Conservation (phyloP, 108 stramenopile genomes). For the Fragilariopsis cylindrus region DNA sequence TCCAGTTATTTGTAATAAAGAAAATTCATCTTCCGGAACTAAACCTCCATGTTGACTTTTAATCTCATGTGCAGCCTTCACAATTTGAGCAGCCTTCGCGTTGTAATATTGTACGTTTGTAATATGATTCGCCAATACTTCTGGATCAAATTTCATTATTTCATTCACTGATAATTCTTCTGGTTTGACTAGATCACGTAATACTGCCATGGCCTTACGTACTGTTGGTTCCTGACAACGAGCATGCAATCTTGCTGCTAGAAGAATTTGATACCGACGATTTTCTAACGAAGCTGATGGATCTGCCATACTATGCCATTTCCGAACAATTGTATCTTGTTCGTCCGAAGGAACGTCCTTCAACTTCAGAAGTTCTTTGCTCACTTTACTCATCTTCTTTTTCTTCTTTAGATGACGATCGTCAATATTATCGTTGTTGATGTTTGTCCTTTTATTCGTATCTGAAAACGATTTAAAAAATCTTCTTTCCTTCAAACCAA, state of each 20-base stretch:
- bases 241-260: constrained; percentile 73
- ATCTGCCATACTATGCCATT: constrained; percentile 68
- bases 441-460: not conserved
- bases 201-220: constrained; percentile 49
- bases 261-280: constrained; percentile 58
- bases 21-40: constrained; percentile 64
- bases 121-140: constrained; percentile 48
- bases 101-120: constrained; percentile 64
- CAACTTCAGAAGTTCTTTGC: constrained; percentile 18
- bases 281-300: constrained; percentile 51
- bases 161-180: constrained; percentile 32
- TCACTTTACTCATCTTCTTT: constrained; percentile 15
- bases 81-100: constrained; percentile 66
- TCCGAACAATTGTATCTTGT: constrained; percentile 35
- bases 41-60: constrained; percentile 42
- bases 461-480: not conserved
- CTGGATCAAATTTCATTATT: constrained; percentile 43
- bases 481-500: not conserved
- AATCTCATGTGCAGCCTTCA: constrained; percentile 64
- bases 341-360: constrained; percentile 23
- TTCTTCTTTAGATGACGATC: constrained; percentile 6
- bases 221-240: constrained; percentile 64
- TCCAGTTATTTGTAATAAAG: constrained; percentile 53
- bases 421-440: not conserved
- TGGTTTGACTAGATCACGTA: constrained; percentile 38